A percentile compares a stretch with the other conserved stretches of the same genome.
These are phyloP conservation scores for Globisporangium mamillatum DNA, from an alignment of 352 stramenopile species.

Conservation along the genomic window DNA sequence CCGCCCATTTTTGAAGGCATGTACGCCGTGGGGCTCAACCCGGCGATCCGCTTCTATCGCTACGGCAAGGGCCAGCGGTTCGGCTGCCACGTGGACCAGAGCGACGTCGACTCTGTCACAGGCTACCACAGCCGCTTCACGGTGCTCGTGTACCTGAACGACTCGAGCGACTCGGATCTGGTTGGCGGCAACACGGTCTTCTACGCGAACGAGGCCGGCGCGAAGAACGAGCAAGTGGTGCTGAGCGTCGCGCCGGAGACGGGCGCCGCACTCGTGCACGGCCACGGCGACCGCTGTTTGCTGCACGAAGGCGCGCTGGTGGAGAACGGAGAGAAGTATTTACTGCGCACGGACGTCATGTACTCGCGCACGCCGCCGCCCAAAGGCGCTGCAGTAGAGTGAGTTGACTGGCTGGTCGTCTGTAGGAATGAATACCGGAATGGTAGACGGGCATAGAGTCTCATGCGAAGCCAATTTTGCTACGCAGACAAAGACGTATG, in stretches of 20 bases:
- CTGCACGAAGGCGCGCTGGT: slow-evolving; percentile 74
- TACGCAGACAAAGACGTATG: too few relatives aligned
- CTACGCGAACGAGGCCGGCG: slow-evolving; percentile 51
- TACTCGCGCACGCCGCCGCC: slow-evolving; percentile 38
- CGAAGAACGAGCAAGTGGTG: slow-evolving; percentile 44
- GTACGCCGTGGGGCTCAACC: slow-evolving; percentile 63
- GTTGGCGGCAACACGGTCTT: slow-evolving; percentile 66
- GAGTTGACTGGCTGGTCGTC: not conserved
- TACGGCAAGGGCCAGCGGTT: slow-evolving; percentile 71
- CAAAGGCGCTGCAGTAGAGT: not conserved
- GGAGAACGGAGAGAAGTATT: slow-evolving; percentile 60
- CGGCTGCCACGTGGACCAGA: slow-evolving; percentile 83
- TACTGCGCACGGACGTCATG: slow-evolving; percentile 82
- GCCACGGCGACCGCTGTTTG: slow-evolving; percentile 70
- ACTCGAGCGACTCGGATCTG: slow-evolving; percentile 69
- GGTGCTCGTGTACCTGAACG: slow-evolving; percentile 81
- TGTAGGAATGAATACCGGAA: not conserved
- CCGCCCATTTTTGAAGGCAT: slow-evolving; percentile 58
- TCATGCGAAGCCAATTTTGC: too few relatives aligned
- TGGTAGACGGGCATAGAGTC: too few relatives aligned
- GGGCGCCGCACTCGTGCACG: slow-evolving; percentile 66
- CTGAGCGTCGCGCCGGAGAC: slow-evolving; percentile 61
- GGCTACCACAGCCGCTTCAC: slow-evolving; percentile 76
- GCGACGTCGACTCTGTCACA: slow-evolving; percentile 70
- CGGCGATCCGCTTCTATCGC: slow-evolving; percentile 73